Evolutionary conservation across 768 basidiomycete genomes (phyloP).

Genomic region (Coprinellus micaceus): DNA sequence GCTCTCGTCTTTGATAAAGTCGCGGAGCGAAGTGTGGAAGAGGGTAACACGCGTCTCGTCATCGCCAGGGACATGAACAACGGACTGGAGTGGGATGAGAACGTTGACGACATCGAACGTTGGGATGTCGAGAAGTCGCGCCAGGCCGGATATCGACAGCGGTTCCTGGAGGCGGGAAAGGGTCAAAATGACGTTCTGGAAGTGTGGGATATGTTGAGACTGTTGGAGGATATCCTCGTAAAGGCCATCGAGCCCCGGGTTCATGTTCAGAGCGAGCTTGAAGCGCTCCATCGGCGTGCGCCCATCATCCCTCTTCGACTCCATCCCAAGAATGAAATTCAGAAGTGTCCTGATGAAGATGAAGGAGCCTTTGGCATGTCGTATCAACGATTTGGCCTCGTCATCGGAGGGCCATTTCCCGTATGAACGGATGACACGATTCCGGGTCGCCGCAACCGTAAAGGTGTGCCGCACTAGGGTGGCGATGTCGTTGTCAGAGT

Average conservation of each 20-base stretch:
- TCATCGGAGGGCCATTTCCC: neutral
- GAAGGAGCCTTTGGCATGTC: neutral
- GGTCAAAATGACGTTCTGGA: neutral
- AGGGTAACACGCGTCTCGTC: neutral
- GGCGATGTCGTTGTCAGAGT: neutral
- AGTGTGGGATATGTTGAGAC: neutral
- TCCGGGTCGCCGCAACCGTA: neutral
- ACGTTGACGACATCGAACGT: neutral
- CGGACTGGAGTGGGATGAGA: neutral
- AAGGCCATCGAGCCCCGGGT: neutral
- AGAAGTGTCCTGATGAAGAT: neutral
- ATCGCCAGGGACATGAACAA: neutral
- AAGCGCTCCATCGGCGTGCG: neutral
- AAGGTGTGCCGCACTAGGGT: neutral
- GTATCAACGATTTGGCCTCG: neutral
- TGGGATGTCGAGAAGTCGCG: neutral
- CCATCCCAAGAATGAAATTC: neutral
- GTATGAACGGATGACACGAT: neutral
- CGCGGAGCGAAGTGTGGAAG: neutral
- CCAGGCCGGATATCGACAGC: neutral
- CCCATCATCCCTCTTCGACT: neutral
- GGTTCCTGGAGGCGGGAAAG: neutral
- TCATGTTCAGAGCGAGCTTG: neutral
- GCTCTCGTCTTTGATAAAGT: neutral
- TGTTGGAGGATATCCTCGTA: neutral